These are phyloP conservation scores for Limonium bicolor DNA, from an alignment of 148 eudicot species.

Conservation along the genomic window DNA sequence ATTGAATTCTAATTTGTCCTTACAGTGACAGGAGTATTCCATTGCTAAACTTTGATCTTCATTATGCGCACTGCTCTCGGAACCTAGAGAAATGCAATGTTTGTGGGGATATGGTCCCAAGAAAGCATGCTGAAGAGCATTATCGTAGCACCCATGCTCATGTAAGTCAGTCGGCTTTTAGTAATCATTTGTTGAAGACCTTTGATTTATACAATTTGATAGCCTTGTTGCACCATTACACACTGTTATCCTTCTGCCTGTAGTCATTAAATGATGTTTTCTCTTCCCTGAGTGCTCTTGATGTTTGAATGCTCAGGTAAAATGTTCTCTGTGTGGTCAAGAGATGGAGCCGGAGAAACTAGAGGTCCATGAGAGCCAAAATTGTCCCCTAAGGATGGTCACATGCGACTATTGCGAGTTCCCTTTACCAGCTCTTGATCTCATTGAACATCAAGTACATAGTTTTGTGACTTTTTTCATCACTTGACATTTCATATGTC, in stretches of 20 bases:
- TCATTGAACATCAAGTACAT: constrained; percentile 83
- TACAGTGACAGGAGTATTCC: constrained; percentile 74
- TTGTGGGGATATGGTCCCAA: constrained; percentile 79
- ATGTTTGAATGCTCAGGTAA: constrained; percentile 32
- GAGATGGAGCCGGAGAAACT: constrained; percentile 71
- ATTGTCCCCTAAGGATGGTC: constrained; percentile 75
- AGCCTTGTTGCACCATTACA: no score
- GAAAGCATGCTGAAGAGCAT: constrained; percentile 68
- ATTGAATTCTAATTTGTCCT: background rate
- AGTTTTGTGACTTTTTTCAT: background rate
- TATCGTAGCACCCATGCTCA: constrained; percentile 77
- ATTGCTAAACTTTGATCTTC: constrained; percentile 62
- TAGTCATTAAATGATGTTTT: no score
- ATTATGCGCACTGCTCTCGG: constrained; percentile 75
- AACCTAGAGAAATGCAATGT: constrained; percentile 83
- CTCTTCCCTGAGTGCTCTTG: no score
- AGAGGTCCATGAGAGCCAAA: constrained; percentile 78
- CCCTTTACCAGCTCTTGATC: constrained; percentile 84
- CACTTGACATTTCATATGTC: background rate
- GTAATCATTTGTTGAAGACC: no score
- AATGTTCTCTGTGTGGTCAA: constrained; percentile 84
- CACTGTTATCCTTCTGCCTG: no score
- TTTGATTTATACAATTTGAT: no score
- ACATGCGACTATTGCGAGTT: constrained; percentile 96
- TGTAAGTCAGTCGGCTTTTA: constrained; percentile 41